Percentiles rank a stretch among this genome's conserved stretches.
phyloP scores from a whole-genome alignment of 2,329 filamentous ascomycete genomes.

The Berkeleyomyces rouxiae region DNA sequence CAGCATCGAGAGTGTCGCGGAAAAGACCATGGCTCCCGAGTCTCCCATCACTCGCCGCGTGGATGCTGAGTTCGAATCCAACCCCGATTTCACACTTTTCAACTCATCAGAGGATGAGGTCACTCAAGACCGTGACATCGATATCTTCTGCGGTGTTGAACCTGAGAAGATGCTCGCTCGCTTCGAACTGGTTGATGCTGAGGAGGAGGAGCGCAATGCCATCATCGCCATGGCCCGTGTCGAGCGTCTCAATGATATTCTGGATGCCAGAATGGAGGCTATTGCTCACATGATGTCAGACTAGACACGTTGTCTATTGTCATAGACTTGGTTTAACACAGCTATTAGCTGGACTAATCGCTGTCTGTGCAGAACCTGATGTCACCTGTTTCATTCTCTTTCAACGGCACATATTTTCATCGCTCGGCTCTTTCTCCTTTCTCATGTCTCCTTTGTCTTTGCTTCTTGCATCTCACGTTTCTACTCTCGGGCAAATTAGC shows the following conservation, averaged over 20 bases:
- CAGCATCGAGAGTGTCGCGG: constrained; percentile 32
- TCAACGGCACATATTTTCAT: constrained; percentile 2
- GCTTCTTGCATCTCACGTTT: constrained; percentile 5
- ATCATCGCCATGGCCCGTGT: constrained; percentile 32
- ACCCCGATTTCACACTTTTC: constrained; percentile 46
- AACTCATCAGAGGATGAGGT: constrained; percentile 24
- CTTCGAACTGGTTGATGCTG: constrained; percentile 46
- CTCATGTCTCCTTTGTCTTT: neutral
- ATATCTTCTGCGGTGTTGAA: constrained; percentile 37
- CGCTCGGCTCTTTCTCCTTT: neutral
- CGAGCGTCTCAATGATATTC: constrained; percentile 28
- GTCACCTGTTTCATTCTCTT: constrained; percentile 4
- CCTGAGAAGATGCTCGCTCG: constrained; percentile 47
- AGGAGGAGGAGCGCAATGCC: constrained; percentile 30
- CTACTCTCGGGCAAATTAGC: constrained; percentile 11
- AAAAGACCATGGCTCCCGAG: constrained; percentile 21
- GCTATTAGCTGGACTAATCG: constrained; percentile 13
- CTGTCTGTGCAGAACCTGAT: constrained; percentile 9
- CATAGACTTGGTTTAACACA: neutral
- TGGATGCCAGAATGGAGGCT: constrained; percentile 13
- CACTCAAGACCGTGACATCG: constrained; percentile 26
- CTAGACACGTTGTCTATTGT: neutral
- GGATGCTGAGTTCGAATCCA: constrained; percentile 44
- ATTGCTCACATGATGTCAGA: constrained; percentile 9
- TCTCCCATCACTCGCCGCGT: constrained; percentile 18